Conservation (phyloP, 371 early-diverging fungal genomes). For the Synchytrium microbalum region DNA sequence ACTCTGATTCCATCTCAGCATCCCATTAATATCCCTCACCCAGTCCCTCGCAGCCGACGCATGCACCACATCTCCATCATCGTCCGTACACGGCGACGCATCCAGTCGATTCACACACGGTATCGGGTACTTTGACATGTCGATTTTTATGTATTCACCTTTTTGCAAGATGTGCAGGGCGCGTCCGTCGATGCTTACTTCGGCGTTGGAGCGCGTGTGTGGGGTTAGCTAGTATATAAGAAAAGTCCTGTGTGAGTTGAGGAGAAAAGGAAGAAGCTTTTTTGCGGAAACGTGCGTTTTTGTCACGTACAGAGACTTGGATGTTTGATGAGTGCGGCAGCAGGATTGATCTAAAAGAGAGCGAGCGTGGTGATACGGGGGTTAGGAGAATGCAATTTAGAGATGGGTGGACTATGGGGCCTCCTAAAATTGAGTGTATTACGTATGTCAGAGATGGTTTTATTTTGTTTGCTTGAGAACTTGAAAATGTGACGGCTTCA, state of each 20-base stretch:
- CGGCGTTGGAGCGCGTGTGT: conserved; percentile 15
- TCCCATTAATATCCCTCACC: conserved; percentile 24
- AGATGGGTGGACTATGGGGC: conserved; percentile 52
- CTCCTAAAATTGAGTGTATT: conserved; percentile 34
- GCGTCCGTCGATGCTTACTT: conserved; percentile 28
- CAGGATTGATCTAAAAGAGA: conserved; percentile 51
- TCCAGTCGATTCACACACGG: conserved; percentile 19
- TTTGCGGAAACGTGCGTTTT: not conserved
- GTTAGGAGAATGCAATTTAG: conserved; percentile 52
- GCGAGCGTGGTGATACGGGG: conserved; percentile 51
- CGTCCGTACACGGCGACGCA: not conserved
- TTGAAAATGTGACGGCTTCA: not conserved
- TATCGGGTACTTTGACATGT: conserved; percentile 19
- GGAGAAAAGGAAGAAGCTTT: not conserved
- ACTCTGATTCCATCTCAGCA: conserved; percentile 33
- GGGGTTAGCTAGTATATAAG: conserved; percentile 15
- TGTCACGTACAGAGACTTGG: not conserved
- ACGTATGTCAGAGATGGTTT: conserved; percentile 17
- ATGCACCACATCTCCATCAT: not conserved
- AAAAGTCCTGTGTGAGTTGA: not conserved
- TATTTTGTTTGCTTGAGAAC: conserved; percentile 4
- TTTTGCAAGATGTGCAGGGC: conserved; percentile 15
- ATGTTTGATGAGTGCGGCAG: conserved; percentile 25
- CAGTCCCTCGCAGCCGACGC: conserved; percentile 13
- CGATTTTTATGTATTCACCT: conserved; percentile 18